Evolutionary conservation across 495 filamentous ascomycete genomes (phyloP).

Genomic region (Penicillium pancosmium): DNA sequence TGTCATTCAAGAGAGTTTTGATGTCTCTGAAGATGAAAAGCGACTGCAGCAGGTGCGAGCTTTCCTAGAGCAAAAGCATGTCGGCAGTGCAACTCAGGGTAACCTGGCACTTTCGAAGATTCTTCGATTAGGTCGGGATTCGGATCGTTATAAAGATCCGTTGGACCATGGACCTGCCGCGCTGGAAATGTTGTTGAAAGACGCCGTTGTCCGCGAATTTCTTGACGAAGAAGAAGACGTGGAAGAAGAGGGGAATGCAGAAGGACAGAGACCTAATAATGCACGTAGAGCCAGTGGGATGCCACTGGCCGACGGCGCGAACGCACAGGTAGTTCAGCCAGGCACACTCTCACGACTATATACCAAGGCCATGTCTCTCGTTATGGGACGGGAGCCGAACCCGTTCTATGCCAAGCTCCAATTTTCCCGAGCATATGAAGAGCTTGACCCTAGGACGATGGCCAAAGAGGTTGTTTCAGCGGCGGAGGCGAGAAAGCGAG

Average conservation of each 20-base stretch:
- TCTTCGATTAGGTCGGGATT: slow-evolving; percentile 72
- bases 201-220: slow-evolving; percentile 92
- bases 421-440: slow-evolving; percentile 71
- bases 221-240: slow-evolving; percentile 67
- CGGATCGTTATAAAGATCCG: slow-evolving; percentile 70
- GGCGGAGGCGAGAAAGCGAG: slow-evolving; percentile 76
- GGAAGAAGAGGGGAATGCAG: slow-evolving; percentile 30
- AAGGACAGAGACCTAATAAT: slow-evolving; percentile 22
- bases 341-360: slow-evolving; percentile 60
- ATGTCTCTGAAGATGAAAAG: slow-evolving; percentile 99
- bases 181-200: slow-evolving; percentile 93
- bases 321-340: slow-evolving; percentile 46
- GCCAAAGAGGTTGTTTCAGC: slow-evolving; percentile 87
- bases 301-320: slow-evolving; percentile 19
- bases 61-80: slow-evolving; percentile 88
- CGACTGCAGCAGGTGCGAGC: slow-evolving; percentile 92
- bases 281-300: slow-evolving; percentile 27
- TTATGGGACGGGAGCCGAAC: slow-evolving; percentile 78
- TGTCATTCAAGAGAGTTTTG: slow-evolving; percentile 99
- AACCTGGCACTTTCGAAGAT: slow-evolving; percentile 89
- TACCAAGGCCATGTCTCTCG: slow-evolving; percentile 51
- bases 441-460: slow-evolving; percentile 81
- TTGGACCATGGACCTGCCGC: slow-evolving; percentile 85
- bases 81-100: slow-evolving; percentile 63
- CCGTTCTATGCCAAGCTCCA: slow-evolving; percentile 88